A percentile compares a stretch with the other conserved stretches of the same genome.
Conservation (phyloP, 2,329 filamentous ascomycete species). For the Epichloe aotearoae region DNA sequence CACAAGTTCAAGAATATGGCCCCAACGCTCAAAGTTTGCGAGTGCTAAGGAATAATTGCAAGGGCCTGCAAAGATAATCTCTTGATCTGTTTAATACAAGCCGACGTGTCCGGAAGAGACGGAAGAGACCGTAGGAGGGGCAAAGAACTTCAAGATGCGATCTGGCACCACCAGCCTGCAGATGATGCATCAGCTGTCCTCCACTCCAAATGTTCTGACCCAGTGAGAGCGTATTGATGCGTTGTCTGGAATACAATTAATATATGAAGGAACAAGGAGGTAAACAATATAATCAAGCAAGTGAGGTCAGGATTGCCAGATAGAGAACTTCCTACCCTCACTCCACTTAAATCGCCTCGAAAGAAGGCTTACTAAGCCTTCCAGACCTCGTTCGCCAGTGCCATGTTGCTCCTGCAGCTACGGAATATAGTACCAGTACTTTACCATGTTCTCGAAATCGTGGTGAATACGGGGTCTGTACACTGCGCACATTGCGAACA, state of each 20-base stretch:
- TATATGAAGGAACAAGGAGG: no score
- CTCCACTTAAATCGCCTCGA: not conserved
- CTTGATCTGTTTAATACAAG: not conserved
- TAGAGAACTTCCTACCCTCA: no score
- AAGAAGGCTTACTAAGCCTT: not conserved
- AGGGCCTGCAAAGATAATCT: not conserved
- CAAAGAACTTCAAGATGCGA: not conserved
- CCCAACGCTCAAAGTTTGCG: no score
- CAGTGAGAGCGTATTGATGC: not conserved
- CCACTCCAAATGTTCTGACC: not conserved
- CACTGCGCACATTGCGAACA: not conserved
- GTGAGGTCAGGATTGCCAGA: no score
- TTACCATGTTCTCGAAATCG: not conserved
- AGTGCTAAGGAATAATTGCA: no score
- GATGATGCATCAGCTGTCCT: not conserved
- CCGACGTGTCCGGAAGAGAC: not conserved
- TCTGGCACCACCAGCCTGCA: not conserved
- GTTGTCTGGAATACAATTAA: no score
- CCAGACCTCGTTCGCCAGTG: not conserved
- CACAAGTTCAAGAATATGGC: no score
- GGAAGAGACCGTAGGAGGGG: not conserved
- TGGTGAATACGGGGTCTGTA: not conserved
- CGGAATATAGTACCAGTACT: no score
- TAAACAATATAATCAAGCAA: no score
- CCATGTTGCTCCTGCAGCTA: not conserved